These are phyloP conservation scores for Ophiostoma pallidulum DNA, from an alignment of 2,329 filamentous ascomycete species.

Conservation along the genomic window DNA sequence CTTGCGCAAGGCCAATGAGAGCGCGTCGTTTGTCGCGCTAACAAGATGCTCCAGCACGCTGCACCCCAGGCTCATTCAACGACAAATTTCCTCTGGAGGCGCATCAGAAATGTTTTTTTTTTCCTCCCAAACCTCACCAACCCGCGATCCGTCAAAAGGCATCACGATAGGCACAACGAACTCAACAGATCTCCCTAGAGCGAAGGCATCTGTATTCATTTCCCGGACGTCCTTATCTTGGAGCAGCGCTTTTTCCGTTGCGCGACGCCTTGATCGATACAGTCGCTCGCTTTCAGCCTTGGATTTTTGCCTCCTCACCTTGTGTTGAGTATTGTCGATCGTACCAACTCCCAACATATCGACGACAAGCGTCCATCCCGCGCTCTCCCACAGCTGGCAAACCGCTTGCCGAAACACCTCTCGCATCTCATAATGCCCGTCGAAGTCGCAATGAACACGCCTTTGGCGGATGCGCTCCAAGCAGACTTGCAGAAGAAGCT, in stretches of 20 bases:
- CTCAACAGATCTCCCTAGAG: too few species aligned
- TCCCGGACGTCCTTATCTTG: too few species aligned
- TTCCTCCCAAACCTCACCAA: not conserved
- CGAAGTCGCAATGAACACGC: conserved; percentile 67
- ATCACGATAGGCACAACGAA: not conserved
- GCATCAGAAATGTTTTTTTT: conserved; percentile 9
- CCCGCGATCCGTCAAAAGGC: not conserved
- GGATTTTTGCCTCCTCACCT: too few species aligned
- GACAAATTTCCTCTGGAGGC: conserved; percentile 9
- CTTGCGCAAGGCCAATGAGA: conserved; percentile 5
- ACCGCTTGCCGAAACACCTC: not conserved
- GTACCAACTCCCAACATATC: too few species aligned
- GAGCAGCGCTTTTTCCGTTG: too few species aligned
- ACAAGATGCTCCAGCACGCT: not conserved
- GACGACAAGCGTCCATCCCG: too few species aligned
- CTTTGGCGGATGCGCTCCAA: conserved; percentile 75
- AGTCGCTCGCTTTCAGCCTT: too few species aligned
- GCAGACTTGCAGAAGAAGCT: conserved; percentile 81
- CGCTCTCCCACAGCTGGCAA: not conserved
- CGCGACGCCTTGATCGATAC: too few species aligned
- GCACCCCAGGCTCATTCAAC: too few species aligned
- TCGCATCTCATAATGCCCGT: conserved; percentile 54
- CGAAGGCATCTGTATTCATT: too few species aligned
- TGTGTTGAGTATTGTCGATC: too few species aligned
- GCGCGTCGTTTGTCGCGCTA: conserved; percentile 11